Evolutionary conservation across 1,139 yeast genomes (phyloP).

Genomic region (Magnusiomyces tetraspermus): DNA sequence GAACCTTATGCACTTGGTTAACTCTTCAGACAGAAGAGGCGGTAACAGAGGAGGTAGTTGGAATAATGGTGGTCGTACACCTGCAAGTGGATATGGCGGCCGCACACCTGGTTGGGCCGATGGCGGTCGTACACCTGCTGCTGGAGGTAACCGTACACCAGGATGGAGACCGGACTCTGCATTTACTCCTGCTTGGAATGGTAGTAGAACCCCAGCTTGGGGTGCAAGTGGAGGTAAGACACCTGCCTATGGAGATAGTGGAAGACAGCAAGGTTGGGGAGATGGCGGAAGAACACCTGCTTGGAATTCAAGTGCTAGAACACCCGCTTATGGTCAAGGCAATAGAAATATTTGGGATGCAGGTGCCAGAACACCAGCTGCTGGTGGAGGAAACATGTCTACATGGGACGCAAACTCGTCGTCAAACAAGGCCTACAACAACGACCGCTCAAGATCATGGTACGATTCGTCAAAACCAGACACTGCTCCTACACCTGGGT

Average conservation of each 20-base stretch:
- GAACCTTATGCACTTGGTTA: slow-evolving; percentile 21
- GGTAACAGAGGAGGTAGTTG: slow-evolving; percentile 18
- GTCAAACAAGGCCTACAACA: slow-evolving; percentile 20
- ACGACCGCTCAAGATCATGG: slow-evolving; percentile 17
- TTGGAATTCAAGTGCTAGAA: slow-evolving; percentile 36
- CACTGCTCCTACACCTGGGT: slow-evolving; percentile 33
- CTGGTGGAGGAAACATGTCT: slow-evolving; percentile 20
- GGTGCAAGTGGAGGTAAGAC: slow-evolving; percentile 34
- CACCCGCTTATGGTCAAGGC: slow-evolving; percentile 33
- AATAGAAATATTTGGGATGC: slow-evolving; percentile 21
- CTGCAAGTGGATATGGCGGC: slow-evolving; percentile 23
- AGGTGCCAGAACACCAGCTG: slow-evolving; percentile 22
- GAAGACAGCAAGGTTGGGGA: slow-evolving; percentile 26
- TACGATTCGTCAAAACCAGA: slow-evolving; percentile 18
- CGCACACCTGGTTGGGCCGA: slow-evolving; percentile 24
- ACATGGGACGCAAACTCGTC: slow-evolving; percentile 28
- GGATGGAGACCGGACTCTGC: slow-evolving; percentile 38
- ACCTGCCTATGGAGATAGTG: slow-evolving; percentile 36
- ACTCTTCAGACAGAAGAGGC: slow-evolving; percentile 12
- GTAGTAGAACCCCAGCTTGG: slow-evolving; percentile 37
- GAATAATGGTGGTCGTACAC: slow-evolving; percentile 18
- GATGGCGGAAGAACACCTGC: slow-evolving; percentile 38
- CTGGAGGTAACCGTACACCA: slow-evolving; percentile 45
- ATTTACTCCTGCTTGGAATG: slow-evolving; percentile 36
- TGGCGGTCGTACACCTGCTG: slow-evolving; percentile 28